Evolutionary conservation across 179 eudicot species (phyloP), one percentile per base, ranked within the genome.

Genomic region (Gypsophila paniculata): DNA sequence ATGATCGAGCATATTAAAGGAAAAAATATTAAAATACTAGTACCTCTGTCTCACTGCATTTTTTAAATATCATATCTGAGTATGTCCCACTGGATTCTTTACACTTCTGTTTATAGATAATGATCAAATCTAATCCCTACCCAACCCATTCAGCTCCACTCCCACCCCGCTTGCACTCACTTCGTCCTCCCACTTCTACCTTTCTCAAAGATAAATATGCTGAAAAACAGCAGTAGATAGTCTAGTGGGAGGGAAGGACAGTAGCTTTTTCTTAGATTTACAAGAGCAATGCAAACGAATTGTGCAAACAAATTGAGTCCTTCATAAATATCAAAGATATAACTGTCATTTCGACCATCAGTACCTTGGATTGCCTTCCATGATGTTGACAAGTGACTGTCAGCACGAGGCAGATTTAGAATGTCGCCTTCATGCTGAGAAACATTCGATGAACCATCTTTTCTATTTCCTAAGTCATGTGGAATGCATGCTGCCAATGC

Each of bases 311-410:
- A 6, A 6, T 6, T 42, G 46, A 42, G 46, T 42, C 46, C 6
- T 6, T 42, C 8, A 42, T 42, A 42, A 42, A 42, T 6, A 6
- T 42, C 46, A 6, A 42, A 42, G 34, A 6, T 42, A 2, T 6
- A 6, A 42, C 11, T 9, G 11, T 42, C 7, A 6, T 42, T 42
- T 42, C 11, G 90, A 71, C 75, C 74, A 65, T 76, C 86, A 75
- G 63, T 49, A 61, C 85, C 82, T 53, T 79, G 74, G 48, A 75
- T 79, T 61, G 87, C 77, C 77, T 82, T 88, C 88, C 85, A 81
- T 42, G 83, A 78, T 61, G 80, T 71, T 32, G 91, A 79, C 70
- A 81, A 75, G 66, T 70, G 77, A 65, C 68, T 77, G 70, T 82
- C 88, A 54, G 81, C 70, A 74, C 70, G 82, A 51, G 75, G 81